Evolutionary conservation across 2,329 filamentous ascomycete genomes (phyloP), one percentile per base, ranked within the genome.

Genomic region (Pyricularia pennisetigena): DNA sequence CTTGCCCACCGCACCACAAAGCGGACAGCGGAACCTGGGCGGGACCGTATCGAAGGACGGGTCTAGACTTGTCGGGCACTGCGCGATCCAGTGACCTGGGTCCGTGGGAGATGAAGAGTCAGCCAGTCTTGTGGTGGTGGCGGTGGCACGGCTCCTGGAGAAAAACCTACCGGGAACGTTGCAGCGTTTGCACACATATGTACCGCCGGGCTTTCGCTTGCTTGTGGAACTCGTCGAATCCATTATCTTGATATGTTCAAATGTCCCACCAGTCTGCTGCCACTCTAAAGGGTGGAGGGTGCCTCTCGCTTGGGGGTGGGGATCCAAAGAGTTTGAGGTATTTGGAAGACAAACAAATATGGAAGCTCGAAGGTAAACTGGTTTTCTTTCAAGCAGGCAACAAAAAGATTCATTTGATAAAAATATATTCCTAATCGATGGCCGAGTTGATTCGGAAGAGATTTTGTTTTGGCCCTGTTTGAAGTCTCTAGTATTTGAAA

Each of bases 61-160:
- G 68, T 82, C 78, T n/a, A 81, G 62, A 69, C 79, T 80, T 2
- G 80, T 82, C 23, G 80, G 80, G 67, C 81, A 82, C 1, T 73
- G 41, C 66, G 77, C 72, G 23, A 80, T 71, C 69, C 71, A 74
- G 70, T 82, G 81, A 29, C 79, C 81, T 82, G 61, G 29, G 3
- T 10, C 35, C 62, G 29, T 41, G 10, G 12, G 10, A 66, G 24
- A 26, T 9, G 10, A 41, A 41, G n/a, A 26, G 16, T 35, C 32
- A 28, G 29, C 20, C 16, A 20, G 62, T 32, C 4, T 64, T 12
- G 3, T 28, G 14, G 9, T 28, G 30, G 20, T 26, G 10, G 29
- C 8, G 41, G 57, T 32, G 2, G n/a, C 2, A 14, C 32, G 32
- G 32, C 20, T 14, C 20, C 20, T 26, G 14, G 65, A 24, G 23